phyloP scores from a whole-genome alignment of 108 stramenopile species.

The Tribonema minus region DNA sequence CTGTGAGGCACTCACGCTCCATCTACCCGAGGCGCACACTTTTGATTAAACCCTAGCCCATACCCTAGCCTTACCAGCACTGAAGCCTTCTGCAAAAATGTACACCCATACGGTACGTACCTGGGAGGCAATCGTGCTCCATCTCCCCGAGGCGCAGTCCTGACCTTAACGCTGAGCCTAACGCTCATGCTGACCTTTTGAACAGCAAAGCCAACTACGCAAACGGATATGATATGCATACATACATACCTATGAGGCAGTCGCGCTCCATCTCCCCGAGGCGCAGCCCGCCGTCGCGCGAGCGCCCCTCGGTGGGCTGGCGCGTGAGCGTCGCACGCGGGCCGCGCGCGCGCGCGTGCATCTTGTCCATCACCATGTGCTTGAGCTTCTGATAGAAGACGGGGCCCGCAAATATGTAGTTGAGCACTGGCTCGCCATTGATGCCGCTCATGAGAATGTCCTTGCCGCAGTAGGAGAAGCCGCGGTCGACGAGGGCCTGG shows the following conservation, averaged over 20 bases:
- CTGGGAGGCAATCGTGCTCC: conserved; percentile 97
- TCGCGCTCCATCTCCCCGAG: conserved; percentile 95
- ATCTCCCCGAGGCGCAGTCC: too few relatives aligned
- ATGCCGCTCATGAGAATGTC: conserved; percentile 89
- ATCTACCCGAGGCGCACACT: too few relatives aligned
- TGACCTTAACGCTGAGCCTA: too few relatives aligned
- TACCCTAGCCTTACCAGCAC: too few relatives aligned
- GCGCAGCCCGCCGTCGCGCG: conserved; percentile 93
- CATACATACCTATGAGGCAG: conserved; percentile 98
- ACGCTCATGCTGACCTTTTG: too few relatives aligned
- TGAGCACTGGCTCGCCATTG: conserved; percentile 84
- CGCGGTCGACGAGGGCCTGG: conserved; percentile 72
- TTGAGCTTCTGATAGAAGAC: conserved; percentile 99
- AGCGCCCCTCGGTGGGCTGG: conserved; percentile 99
- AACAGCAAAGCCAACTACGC: too few relatives aligned
- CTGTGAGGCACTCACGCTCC: conserved; percentile 98
- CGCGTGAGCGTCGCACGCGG: conserved; percentile 94
- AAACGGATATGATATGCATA: too few relatives aligned
- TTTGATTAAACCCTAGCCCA: too few relatives aligned
- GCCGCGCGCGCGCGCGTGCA: conserved; percentile 94
- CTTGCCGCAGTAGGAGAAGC: conserved; percentile 94
- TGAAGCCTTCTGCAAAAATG: too few relatives aligned
- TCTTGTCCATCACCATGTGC: conserved; percentile 99
- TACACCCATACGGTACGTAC: too few relatives aligned
- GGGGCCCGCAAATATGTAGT: conserved; percentile 95